A percentile compares a stretch with the other conserved stretches of the same genome.
Conservation (phyloP, 2,329 filamentous ascomycete species). For the Eurotiales sp. region DNA sequence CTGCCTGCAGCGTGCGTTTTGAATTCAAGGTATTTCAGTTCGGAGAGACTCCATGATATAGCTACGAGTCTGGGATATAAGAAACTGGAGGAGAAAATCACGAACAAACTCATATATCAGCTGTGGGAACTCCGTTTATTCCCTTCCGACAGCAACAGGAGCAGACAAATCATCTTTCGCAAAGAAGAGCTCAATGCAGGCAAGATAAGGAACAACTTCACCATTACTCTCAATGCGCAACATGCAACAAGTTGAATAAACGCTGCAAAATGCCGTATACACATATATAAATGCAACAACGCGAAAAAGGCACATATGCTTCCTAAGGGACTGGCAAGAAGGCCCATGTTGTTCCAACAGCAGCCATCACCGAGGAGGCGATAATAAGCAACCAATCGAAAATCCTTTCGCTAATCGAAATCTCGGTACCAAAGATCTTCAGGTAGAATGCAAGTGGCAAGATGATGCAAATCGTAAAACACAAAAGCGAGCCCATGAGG, state of each 20-base stretch:
- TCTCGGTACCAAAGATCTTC: slow-evolving; percentile 76
- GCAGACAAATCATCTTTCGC: slow-evolving; percentile 45
- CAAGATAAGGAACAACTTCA: slow-evolving; percentile 81
- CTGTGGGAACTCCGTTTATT: slow-evolving; percentile 61
- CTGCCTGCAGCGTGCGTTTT: slow-evolving; percentile 80
- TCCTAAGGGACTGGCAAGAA: slow-evolving; percentile 59
- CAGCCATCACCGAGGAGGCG: slow-evolving; percentile 65
- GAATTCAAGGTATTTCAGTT: slow-evolving; percentile 87
- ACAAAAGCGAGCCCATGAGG: slow-evolving; percentile 82
- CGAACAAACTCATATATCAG: slow-evolving; percentile 81
- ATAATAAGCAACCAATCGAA: slow-evolving; percentile 67
- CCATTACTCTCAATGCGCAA: slow-evolving; percentile 58
- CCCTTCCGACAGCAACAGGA: slow-evolving; percentile 16
- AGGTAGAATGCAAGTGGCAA: slow-evolving; percentile 85
- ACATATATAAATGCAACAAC: neutral
- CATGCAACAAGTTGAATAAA: slow-evolving; percentile 3
- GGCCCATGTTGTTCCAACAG: slow-evolving; percentile 79
- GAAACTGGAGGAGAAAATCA: slow-evolving; percentile 64
- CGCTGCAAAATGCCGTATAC: slow-evolving; percentile 3
- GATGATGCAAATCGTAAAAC: slow-evolving; percentile 92
- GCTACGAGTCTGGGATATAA: slow-evolving; percentile 74
- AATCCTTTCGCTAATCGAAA: slow-evolving; percentile 60
- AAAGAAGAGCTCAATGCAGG: slow-evolving; percentile 79
- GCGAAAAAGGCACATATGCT: neutral
- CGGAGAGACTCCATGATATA: slow-evolving; percentile 64